These are phyloP conservation scores for Teunomyces aglyptinius DNA, from an alignment of 805 yeast genomes.

Conservation along the genomic window DNA sequence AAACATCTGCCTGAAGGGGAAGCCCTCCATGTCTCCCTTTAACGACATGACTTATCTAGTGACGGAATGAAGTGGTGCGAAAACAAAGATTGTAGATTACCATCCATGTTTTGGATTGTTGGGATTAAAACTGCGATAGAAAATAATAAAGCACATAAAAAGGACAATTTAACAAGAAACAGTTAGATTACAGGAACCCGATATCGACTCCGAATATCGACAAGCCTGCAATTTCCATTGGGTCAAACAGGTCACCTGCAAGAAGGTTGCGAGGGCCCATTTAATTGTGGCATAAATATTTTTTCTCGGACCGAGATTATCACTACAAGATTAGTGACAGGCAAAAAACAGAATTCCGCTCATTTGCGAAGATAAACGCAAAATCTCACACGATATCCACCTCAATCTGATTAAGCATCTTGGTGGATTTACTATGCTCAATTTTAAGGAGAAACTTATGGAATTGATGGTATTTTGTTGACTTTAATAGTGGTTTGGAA, in stretches of 20 bases:
- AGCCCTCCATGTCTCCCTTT: constrained; percentile 16
- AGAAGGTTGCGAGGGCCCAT: background rate
- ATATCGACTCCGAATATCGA: background rate
- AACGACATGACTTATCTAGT: constrained; percentile 1
- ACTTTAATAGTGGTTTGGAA: no score
- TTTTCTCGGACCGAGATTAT: background rate
- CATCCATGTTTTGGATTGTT: background rate
- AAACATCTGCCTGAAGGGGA: constrained; percentile 21
- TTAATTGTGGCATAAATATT: background rate
- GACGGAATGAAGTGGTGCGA: background rate
- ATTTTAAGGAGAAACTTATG: no score
- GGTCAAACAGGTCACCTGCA: background rate
- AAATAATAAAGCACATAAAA: no score
- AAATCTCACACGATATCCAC: background rate
- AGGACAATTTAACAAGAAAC: no score
- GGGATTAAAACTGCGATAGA: background rate
- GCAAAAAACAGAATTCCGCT: background rate
- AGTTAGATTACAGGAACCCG: background rate
- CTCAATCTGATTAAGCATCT: no score
- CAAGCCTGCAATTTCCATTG: background rate
- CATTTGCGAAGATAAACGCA: background rate
- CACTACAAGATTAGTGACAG: background rate
- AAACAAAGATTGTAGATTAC: background rate
- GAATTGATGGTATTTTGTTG: no score
- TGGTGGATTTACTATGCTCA: no score